A percentile compares a stretch with the other conserved stretches of the same genome.
Conservation (phyloP, 2,329 filamentous ascomycete genomes). For the Xylariaceae sp. region DNA sequence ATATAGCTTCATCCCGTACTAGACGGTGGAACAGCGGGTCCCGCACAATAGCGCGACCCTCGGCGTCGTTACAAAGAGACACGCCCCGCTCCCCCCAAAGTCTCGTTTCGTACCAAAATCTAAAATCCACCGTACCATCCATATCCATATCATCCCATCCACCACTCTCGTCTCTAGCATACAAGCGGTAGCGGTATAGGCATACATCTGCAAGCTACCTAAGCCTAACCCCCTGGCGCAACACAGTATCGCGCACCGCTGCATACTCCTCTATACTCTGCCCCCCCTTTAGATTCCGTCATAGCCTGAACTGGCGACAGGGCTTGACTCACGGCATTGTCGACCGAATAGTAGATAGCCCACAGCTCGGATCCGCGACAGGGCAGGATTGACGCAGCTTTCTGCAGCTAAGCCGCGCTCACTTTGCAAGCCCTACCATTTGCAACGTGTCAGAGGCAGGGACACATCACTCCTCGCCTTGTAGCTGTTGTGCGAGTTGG, state of each 20-base stretch:
- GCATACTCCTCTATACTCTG: constrained; percentile 33
- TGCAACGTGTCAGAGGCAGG: constrained; percentile 65
- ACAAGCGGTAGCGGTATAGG: constrained; percentile 25
- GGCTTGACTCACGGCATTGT: constrained; percentile 40
- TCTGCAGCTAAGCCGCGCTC: constrained; percentile 59
- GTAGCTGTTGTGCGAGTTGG: constrained; percentile 62
- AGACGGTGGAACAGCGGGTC: constrained; percentile 27
- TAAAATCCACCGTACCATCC: constrained; percentile 32
- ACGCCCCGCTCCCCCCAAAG: constrained; percentile 31
- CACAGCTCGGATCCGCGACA: constrained; percentile 42
- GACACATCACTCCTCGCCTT: constrained; percentile 60
- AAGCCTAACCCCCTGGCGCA: constrained; percentile 20
- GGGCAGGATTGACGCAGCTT: constrained; percentile 58
- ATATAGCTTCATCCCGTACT: constrained; percentile 10
- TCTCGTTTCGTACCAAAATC: constrained; percentile 31
- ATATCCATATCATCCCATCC: constrained; percentile 18
- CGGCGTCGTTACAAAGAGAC: constrained; percentile 35
- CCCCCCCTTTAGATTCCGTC: constrained; percentile 46
- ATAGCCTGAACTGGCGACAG: constrained; percentile 54
- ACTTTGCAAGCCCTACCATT: constrained; percentile 59
- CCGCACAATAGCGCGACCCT: constrained; percentile 44
- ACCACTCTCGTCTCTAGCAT: constrained; percentile 23
- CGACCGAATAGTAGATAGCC: constrained; percentile 37
- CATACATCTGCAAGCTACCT: constrained; percentile 23
- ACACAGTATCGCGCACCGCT: constrained; percentile 25